These are phyloP conservation scores for Camelina hispida DNA, from an alignment of 345 rosid species.

Conservation along the genomic window DNA sequence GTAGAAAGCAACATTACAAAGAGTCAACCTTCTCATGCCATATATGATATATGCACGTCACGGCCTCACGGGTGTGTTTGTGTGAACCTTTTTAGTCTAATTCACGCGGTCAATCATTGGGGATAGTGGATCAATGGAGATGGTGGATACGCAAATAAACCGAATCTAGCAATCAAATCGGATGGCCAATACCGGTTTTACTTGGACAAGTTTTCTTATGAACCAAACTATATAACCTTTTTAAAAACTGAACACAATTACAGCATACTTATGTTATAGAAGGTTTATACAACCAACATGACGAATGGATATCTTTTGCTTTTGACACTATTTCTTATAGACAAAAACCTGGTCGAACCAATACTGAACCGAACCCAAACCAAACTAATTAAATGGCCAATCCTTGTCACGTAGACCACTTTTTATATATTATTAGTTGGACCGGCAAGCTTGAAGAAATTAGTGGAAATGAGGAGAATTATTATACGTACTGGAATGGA, in stretches of 20 bases:
- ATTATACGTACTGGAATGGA: slow-evolving; percentile 20
- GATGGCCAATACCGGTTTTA: not conserved
- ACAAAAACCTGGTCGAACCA: slow-evolving; percentile 14
- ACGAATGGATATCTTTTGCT: not conserved
- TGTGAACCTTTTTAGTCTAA: slow-evolving; percentile 12
- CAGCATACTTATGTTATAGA: too few relatives aligned
- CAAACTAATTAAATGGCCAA: not conserved
- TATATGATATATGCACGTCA: not conserved
- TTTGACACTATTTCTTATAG: not conserved
- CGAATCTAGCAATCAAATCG: not conserved
- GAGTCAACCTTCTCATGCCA: slow-evolving; percentile 36
- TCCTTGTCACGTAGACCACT: slow-evolving; percentile 4
- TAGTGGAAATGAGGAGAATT: not conserved
- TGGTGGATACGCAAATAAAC: not conserved
- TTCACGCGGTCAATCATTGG: slow-evolving; percentile 28
- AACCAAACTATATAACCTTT: not conserved
- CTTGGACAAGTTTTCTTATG: not conserved
- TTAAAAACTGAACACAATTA: not conserved
- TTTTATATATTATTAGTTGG: not conserved
- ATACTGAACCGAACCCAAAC: not conserved
- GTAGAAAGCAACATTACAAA: not conserved
- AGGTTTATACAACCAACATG: not conserved
- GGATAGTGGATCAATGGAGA: not conserved
- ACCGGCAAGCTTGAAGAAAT: not conserved
- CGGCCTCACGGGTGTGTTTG: not conserved